Conservation (phyloP, 2,329 filamentous ascomycete genomes). For the Aurifilum marmelostoma region DNA sequence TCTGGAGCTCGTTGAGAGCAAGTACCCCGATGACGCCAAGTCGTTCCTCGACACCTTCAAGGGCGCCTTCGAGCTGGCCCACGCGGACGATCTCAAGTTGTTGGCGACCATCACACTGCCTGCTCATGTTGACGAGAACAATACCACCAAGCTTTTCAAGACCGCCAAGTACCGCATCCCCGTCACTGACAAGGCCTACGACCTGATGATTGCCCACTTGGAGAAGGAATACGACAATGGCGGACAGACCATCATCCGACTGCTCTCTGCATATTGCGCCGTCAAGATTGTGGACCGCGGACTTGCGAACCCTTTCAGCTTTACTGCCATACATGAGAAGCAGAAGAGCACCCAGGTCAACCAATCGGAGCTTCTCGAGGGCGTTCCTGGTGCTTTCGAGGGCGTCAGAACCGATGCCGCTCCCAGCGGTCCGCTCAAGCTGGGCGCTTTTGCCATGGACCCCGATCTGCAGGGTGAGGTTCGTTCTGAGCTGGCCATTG, state of each 20-base stretch:
- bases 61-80: slow-evolving; percentile 72
- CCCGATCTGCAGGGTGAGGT: slow-evolving; percentile 81
- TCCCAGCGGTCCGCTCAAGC: slow-evolving; percentile 63
- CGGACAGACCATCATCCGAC: slow-evolving; percentile 74
- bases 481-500: slow-evolving; percentile 81
- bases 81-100: slow-evolving; percentile 77
- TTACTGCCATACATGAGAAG: slow-evolving; percentile 61
- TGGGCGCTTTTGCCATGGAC: slow-evolving; percentile 86
- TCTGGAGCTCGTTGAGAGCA: slow-evolving; percentile 74
- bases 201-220: slow-evolving; percentile 55
- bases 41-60: slow-evolving; percentile 73
- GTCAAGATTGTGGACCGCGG: slow-evolving; percentile 63
- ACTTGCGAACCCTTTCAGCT: slow-evolving; percentile 66
- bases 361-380: slow-evolving; percentile 65
- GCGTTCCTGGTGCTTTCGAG: slow-evolving; percentile 65
- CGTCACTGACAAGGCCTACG: slow-evolving; percentile 63
- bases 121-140: slow-evolving; percentile 76
- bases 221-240: slow-evolving; percentile 80
- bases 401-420: slow-evolving; percentile 65
- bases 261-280: slow-evolving; percentile 66
- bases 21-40: slow-evolving; percentile 72
- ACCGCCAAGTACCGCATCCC: slow-evolving; percentile 88
- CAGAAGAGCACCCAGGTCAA: slow-evolving; percentile 65
- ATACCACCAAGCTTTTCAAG: slow-evolving; percentile 78
- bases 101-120: slow-evolving; percentile 76